A percentile compares a stretch with the other conserved stretches of the same genome.
These are phyloP conservation scores for Paecilomyces formosus DNA, from an alignment of 2,329 filamentous ascomycete species.

Conservation along the genomic window DNA sequence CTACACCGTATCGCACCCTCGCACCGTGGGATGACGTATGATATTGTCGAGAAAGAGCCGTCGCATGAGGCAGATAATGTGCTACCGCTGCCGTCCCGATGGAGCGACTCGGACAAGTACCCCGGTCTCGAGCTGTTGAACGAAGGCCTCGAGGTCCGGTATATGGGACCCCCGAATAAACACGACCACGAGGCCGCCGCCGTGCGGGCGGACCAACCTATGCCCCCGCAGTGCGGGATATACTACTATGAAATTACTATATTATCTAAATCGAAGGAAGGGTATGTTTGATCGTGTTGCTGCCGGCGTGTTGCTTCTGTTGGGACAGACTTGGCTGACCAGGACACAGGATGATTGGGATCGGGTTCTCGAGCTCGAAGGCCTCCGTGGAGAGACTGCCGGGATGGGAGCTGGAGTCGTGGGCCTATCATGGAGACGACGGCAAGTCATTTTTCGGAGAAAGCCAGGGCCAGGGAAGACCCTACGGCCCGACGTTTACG, in stretches of 20 bases:
- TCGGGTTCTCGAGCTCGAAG: constrained; percentile 55
- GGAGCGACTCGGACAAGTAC: constrained; percentile 74
- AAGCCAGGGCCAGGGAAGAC: constrained; percentile 45
- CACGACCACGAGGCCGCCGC: constrained; percentile 69
- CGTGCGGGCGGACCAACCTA: constrained; percentile 74
- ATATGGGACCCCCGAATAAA: constrained; percentile 49
- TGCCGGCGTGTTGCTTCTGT: neutral
- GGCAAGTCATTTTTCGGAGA: constrained; percentile 56
- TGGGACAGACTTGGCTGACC: constrained; percentile 4
- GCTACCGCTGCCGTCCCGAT: constrained; percentile 68
- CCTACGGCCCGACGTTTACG: constrained; percentile 54
- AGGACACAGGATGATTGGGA: constrained; percentile 37
- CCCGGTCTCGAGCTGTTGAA: constrained; percentile 64
- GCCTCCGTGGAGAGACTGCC: constrained; percentile 54
- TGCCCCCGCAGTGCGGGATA: constrained; percentile 83
- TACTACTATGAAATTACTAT: constrained; percentile 84
- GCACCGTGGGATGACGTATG: constrained; percentile 73
- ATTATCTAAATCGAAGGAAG: constrained; percentile 59
- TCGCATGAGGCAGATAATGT: constrained; percentile 53
- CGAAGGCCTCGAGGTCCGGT: constrained; percentile 65
- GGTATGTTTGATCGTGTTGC: constrained; percentile 38
- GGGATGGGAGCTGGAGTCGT: constrained; percentile 59
- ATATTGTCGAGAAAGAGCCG: constrained; percentile 71
- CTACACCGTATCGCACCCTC: constrained; percentile 53
- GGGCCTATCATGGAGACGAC: constrained; percentile 61